Conservation (phyloP, 176 grass and related monocot genomes). For the Avena eriantha region DNA sequence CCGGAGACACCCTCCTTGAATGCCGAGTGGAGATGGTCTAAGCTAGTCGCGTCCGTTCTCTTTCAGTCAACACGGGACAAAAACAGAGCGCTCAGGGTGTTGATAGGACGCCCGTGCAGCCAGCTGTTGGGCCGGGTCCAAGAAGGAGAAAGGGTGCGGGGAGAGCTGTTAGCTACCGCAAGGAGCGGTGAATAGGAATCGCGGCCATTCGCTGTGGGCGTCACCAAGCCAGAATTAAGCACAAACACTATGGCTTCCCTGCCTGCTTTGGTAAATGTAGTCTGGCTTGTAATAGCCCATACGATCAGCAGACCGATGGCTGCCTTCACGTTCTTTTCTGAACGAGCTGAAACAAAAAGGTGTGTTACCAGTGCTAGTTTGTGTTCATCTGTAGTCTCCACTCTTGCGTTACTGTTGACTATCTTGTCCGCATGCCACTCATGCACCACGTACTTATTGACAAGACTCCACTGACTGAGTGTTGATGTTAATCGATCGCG, state of each 20-base stretch:
- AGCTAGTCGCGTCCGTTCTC: too few species aligned
- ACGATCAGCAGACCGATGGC: not conserved
- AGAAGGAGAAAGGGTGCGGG: too few species aligned
- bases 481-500: too few species aligned
- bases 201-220: not conserved
- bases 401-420: not conserved
- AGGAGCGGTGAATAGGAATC: too few species aligned
- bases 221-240: not conserved
- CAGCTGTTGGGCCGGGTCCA: too few species aligned
- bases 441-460: not conserved
- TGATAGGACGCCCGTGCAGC: too few species aligned
- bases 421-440: not conserved
- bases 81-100: too few species aligned
- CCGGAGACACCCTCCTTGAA: too few species aligned
- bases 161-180: too few species aligned
- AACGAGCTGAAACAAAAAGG: not conserved
- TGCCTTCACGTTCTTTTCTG: not conserved
- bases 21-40: too few species aligned
- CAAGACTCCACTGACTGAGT: too few species aligned
- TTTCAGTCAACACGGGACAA: too few species aligned
- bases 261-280: not conserved
- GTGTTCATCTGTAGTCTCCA: not conserved
- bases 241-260: not conserved
- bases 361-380: not conserved
- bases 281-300: not conserved